Percentiles rank a stretch among this genome's conserved stretches.
Conservation (phyloP, 306 rosid species). For the Cicer arietinum region DNA sequence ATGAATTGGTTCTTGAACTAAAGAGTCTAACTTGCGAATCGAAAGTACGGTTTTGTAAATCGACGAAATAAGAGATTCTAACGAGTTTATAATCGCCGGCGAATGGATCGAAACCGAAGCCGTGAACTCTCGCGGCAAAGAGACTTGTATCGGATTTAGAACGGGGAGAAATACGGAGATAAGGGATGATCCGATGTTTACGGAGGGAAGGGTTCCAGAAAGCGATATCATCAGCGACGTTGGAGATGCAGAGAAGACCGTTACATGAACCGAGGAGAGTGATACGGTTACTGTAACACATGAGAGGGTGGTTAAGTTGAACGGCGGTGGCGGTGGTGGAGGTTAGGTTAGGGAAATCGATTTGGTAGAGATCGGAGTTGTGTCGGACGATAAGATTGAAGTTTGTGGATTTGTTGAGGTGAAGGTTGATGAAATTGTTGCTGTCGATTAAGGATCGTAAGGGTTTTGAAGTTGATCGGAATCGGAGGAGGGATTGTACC, state of each 20-base stretch:
- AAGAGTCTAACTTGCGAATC: slow-evolving; percentile 59
- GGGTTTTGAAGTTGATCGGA: slow-evolving; percentile 51
- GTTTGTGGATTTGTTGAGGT: slow-evolving; percentile 43
- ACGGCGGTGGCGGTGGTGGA: slow-evolving; percentile 24
- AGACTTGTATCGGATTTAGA: slow-evolving; percentile 35
- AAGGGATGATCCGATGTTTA: slow-evolving; percentile 57
- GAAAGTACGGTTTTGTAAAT: slow-evolving; percentile 45
- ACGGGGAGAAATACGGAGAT: slow-evolving; percentile 44
- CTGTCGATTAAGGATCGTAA: slow-evolving; percentile 63
- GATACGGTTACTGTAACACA: slow-evolving; percentile 82
- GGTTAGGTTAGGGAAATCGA: slow-evolving; percentile 42
- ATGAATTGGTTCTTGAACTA: slow-evolving; percentile 53
- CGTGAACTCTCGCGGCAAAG: slow-evolving; percentile 58
- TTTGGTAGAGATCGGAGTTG: slow-evolving; percentile 49
- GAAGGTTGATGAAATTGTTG: slow-evolving; percentile 50
- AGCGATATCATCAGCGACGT: slow-evolving; percentile 81
- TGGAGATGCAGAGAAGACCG: slow-evolving; percentile 74
- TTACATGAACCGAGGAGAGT: slow-evolving; percentile 62
- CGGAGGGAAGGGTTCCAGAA: slow-evolving; percentile 71
- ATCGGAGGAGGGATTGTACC: slow-evolving; percentile 44
- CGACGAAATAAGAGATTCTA: slow-evolving; percentile 61
- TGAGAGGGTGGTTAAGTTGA: slow-evolving; percentile 70
- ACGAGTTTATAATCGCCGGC: slow-evolving; percentile 61
- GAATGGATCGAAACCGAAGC: slow-evolving; percentile 62
- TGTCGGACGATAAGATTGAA: slow-evolving; percentile 50